Evolutionary conservation across 208 protist genomes (phyloP).

Genomic region (Trypanosoma boissoni): DNA sequence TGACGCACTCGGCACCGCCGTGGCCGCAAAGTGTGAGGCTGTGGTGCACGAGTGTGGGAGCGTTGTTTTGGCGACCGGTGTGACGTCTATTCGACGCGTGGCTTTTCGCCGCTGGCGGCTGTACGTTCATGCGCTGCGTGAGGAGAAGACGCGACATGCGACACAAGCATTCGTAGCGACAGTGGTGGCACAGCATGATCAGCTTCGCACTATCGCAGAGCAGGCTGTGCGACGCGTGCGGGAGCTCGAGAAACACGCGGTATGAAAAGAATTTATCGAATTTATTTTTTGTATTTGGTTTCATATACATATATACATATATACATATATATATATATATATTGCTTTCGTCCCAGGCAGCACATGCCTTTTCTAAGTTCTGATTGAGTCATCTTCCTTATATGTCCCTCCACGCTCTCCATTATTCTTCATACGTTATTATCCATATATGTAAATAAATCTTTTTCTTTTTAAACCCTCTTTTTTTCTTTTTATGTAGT

Average conservation of each 20-base stretch:
- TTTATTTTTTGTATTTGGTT: constrained; percentile 7
- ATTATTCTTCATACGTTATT: neutral
- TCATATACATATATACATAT: neutral
- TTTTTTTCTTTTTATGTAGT: constrained; percentile 6
- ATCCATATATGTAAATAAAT: constrained; percentile 3
- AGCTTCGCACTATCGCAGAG: constrained; percentile 15
- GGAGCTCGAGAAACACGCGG: constrained; percentile 9
- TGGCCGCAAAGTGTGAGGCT: neutral
- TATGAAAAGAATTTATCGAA: neutral
- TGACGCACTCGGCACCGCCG: neutral
- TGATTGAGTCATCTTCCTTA: neutral
- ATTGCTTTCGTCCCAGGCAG: no score
- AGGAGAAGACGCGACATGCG: neutral
- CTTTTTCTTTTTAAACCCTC: constrained; percentile 14
- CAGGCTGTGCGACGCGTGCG: constrained; percentile 12
- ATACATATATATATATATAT: neutral
- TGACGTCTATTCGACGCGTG: no score
- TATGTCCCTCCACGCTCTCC: neutral
- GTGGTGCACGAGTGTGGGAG: neutral
- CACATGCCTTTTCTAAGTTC: no score
- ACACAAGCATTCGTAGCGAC: constrained; percentile 4
- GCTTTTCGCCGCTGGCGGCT: constrained; percentile 10
- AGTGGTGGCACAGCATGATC: constrained; percentile 12
- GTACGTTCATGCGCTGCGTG: neutral
- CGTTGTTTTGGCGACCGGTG: neutral